Evolutionary conservation across 2,329 filamentous ascomycete species (phyloP), one percentile per base, ranked within the genome.

Genomic region (Diaporthe velutina): DNA sequence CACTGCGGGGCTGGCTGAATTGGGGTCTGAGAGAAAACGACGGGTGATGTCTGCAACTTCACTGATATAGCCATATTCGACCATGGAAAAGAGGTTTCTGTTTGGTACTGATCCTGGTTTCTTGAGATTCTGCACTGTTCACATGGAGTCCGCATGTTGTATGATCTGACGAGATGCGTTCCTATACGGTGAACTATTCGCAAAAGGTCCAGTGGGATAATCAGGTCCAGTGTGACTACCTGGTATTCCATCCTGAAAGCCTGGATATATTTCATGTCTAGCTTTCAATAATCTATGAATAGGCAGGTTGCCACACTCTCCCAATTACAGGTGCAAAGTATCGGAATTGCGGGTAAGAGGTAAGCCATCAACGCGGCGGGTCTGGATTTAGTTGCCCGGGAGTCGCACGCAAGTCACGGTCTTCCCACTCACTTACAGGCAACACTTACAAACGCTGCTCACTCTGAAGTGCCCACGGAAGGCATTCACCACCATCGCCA

Each of bases 381-480:
- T 67, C 64, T 52, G 45, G 30, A 9, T 6, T 3, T 30, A 50
- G 48, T 40, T 5, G 5, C 15, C 15, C 15, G 33, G 64, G 42
- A 54, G 64, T 40, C 48, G 64, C 33, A 40, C n/a, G 3, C n/a
- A 50, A 68, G 30, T 9, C 45, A 28, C 9, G 1, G 33, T 40
- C 64, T 52, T 15, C 15, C n/a, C 3, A 12, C 45, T 68, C 48
- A 68, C 64, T 68, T 68, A 68, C 77, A 80, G 78, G 78, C 79
- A 79, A 78, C 79, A 81, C 79, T 80, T 81, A 81, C 79, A 74
- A 45, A 75, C 57, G 68, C 73, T 70, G 30, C 30, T 64, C 60
- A 58, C 70, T 40, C 17, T 25, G 13, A 28, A 38, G 33, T 52
- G 64, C 45, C 40, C 64, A 50, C 45, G n/a, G 15, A 30, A 38